phyloP scores from a whole-genome alignment of 1,139 yeast species.

The Kodamaea derodonti region DNA sequence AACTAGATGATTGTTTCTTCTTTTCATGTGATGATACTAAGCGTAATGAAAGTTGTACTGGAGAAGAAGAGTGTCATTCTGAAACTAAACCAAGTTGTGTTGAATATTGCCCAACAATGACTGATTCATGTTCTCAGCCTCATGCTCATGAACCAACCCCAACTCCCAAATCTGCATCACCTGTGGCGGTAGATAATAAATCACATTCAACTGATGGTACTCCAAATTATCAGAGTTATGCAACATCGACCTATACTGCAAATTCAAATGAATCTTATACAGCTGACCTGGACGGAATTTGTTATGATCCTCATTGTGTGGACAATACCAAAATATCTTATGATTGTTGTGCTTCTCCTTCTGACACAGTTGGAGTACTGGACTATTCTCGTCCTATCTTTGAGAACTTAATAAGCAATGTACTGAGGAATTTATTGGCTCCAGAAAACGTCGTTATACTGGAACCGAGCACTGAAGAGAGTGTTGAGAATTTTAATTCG shows the following conservation, averaged over 20 bases:
- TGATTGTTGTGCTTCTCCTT: constrained; percentile 7
- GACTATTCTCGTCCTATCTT: constrained; percentile 22
- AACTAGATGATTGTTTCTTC: constrained; percentile 44
- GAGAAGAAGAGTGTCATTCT: constrained; percentile 1
- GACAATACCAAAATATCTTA: constrained; percentile 8
- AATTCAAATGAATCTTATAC: neutral
- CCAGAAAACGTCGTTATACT: constrained; percentile 8
- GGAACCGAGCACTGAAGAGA: constrained; percentile 4
- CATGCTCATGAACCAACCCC: constrained; percentile 2
- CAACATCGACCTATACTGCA: neutral
- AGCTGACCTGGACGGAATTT: constrained; percentile 10
- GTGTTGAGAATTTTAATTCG: neutral
- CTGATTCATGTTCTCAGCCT: constrained; percentile 8
- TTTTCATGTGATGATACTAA: constrained; percentile 28
- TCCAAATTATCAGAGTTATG: neutral
- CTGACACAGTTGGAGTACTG: neutral
- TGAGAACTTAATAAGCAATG: constrained; percentile 33
- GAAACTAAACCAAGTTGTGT: constrained; percentile 4
- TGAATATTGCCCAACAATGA: constrained; percentile 17
- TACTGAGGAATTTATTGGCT: constrained; percentile 21
- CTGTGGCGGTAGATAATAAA: neutral
- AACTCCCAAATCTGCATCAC: neutral
- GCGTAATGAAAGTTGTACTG: constrained; percentile 4
- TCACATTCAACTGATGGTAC: neutral
- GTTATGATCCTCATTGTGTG: constrained; percentile 17